Conservation (phyloP, 495 filamentous ascomycete species). For the Daldinia bambusicola region DNA sequence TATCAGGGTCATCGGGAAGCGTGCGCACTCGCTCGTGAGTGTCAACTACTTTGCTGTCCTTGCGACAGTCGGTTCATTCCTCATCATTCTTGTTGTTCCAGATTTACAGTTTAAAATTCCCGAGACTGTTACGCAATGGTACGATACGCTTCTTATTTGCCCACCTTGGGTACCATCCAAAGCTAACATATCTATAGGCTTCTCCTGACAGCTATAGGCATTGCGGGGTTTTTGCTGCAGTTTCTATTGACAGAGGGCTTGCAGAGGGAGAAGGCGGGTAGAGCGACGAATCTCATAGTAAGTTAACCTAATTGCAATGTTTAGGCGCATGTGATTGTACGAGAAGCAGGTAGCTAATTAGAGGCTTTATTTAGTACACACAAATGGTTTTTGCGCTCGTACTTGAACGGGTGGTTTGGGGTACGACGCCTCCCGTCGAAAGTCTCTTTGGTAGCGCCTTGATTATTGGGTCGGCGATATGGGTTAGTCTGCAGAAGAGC, state of each 20-base stretch:
- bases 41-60: constrained; percentile 81
- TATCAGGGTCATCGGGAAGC: constrained; percentile 79
- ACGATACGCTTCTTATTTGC: not conserved
- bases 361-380: constrained; percentile 60
- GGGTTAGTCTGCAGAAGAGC: constrained; percentile 68
- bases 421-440: constrained; percentile 69
- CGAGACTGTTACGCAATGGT: constrained; percentile 69
- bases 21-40: constrained; percentile 79
- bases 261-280: constrained; percentile 68
- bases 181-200: constrained; percentile 27
- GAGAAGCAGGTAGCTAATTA: constrained; percentile 1
- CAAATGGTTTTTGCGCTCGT: constrained; percentile 84
- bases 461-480: constrained; percentile 78
- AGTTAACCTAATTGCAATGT: constrained; percentile 8
- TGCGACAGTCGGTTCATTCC: constrained; percentile 65
- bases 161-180: not conserved
- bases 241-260: constrained; percentile 81
- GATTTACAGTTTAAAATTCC: constrained; percentile 72
- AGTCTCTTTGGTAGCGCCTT: constrained; percentile 74
- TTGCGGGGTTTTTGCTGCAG: constrained; percentile 81
- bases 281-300: constrained; percentile 80
- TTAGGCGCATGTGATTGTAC: not conserved
- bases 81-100: constrained; percentile 50
- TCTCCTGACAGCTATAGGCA: constrained; percentile 70
- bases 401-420: constrained; percentile 79